phyloP scores from a whole-genome alignment of 768 basidiomycete genomes.

The Mycena kentingensis region DNA sequence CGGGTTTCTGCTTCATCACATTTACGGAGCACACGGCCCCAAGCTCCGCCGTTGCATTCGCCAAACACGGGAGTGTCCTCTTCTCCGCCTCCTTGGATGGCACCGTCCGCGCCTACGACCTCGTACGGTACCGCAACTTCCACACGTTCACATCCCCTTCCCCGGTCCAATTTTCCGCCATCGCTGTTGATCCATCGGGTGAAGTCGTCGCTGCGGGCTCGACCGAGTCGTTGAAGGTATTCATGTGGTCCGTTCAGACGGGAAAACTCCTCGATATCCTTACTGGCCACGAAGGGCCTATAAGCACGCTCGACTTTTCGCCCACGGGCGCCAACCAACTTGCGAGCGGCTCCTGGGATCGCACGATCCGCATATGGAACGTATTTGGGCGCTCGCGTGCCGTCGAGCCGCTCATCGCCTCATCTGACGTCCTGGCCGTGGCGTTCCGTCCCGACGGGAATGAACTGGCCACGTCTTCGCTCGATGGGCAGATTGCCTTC shows the following conservation, averaged over 20 bases:
- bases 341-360: slow-evolving; percentile 94
- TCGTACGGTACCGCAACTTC: slow-evolving; percentile 97
- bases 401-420: slow-evolving; percentile 83
- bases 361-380: slow-evolving; percentile 86
- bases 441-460: slow-evolving; percentile 95
- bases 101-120: slow-evolving; percentile 95
- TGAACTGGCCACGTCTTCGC: slow-evolving; percentile 85
- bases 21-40: slow-evolving; percentile 93
- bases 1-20: slow-evolving; percentile 97
- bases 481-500: slow-evolving; percentile 93
- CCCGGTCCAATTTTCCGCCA: slow-evolving; percentile 95
- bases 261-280: slow-evolving; percentile 94
- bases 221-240: slow-evolving; percentile 95
- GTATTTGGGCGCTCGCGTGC: slow-evolving; percentile 86
- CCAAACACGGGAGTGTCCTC: slow-evolving; percentile 87
- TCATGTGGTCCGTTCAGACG: slow-evolving; percentile 97
- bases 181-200: slow-evolving; percentile 95
- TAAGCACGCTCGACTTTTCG: slow-evolving; percentile 86
- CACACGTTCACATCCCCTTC: slow-evolving; percentile 95
- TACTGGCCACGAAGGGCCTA: slow-evolving; percentile 90
- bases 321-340: slow-evolving; percentile 86
- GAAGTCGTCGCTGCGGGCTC: slow-evolving; percentile 97
- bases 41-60: slow-evolving; percentile 84
- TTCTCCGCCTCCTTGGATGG: slow-evolving; percentile 95
- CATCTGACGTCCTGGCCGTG: slow-evolving; percentile 82